Evolutionary conservation across 768 basidiomycete species (phyloP), one percentile per base, ranked within the genome.

Genomic region (Lyophyllum semitale): DNA sequence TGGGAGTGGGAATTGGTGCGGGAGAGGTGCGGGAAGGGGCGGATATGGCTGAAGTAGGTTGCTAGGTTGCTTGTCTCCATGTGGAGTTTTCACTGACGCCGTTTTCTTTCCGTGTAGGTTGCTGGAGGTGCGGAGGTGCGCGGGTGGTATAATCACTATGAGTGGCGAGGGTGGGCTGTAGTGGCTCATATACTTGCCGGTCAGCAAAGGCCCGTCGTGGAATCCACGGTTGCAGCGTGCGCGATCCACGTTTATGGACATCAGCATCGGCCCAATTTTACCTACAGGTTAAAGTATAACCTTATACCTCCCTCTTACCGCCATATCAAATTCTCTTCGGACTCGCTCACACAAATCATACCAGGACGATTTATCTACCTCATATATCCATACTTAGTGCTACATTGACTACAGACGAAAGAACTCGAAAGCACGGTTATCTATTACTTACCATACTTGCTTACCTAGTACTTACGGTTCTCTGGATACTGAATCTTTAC

Each of bases 291-390:
- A n/a, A n/a, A n/a, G n/a, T n/a, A n/a, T n/a, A n/a, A n/a, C n/a
- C 37, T 38, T 38, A 38, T 38, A 38, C 37, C 37, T 38, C 37
- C n/a, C 17, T 38, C 37, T 15, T 35, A 35, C 33, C 8, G 15
- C 33, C 13, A 13, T 5, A 18, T 5, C 37, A n/a, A 4, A 85
- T 66, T 48, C 33, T 35, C 13, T 35, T 3, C 33, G 8, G 33
- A 35, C 33, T 15, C 4, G 8, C 33, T 6, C 33, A 38, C 37
- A 18, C n/a, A 8, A 38, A 5, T 38, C 9, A 38, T 4, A n/a
- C 37, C 5, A n/a, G 18, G n/a, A 18, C 4, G 11, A 15, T 5
- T 4, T 38, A n/a, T n/a, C 15, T n/a, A 17, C 9, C 17, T n/a
- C 37, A 38, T 18, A 38, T n/a, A n/a, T 6, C n/a, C 37, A 5